phyloP scores from a whole-genome alignment of 1,284 basidiomycete species.

The Ceratorhiza oryzae-sativae region DNA sequence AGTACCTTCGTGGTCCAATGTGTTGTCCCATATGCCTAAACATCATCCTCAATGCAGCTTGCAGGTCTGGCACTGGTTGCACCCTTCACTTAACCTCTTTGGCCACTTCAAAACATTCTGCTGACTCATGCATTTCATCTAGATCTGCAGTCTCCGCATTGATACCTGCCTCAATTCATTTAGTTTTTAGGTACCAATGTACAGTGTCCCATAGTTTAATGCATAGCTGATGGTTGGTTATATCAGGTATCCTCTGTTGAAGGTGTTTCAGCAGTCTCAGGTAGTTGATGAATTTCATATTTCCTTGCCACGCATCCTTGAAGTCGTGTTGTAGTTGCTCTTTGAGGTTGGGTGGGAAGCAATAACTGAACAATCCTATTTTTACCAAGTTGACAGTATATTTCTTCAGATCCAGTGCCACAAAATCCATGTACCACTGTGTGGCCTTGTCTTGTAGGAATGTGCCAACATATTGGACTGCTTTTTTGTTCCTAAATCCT shows the following conservation, averaged over 20 bases:
- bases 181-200: slow-evolving; percentile 12
- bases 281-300: slow-evolving; percentile 45
- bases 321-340: slow-evolving; percentile 44
- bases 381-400: not conserved
- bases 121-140: slow-evolving; percentile 5
- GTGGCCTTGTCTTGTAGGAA: slow-evolving; percentile 31
- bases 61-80: not conserved
- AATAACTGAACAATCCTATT: slow-evolving; percentile 53
- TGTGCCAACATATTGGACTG: slow-evolving; percentile 3
- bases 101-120: slow-evolving; percentile 15
- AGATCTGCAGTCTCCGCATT: slow-evolving; percentile 14
- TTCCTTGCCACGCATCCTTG: slow-evolving; percentile 41
- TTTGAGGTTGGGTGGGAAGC: slow-evolving; percentile 55
- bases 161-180: slow-evolving; percentile 27
- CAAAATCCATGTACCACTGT: slow-evolving; percentile 19
- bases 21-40: too few relatives aligned
- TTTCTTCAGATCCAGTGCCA: not conserved
- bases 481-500: not conserved
- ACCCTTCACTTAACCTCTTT: not conserved
- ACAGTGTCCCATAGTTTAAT: slow-evolving; percentile 37
- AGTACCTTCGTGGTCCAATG: too few relatives aligned
- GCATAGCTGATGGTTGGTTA: not conserved
- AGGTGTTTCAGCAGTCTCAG: not conserved
- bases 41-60: not conserved
- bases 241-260: slow-evolving; percentile 7